Conservation (phyloP, 768 basidiomycete species). For the Leccinum variicolor region DNA sequence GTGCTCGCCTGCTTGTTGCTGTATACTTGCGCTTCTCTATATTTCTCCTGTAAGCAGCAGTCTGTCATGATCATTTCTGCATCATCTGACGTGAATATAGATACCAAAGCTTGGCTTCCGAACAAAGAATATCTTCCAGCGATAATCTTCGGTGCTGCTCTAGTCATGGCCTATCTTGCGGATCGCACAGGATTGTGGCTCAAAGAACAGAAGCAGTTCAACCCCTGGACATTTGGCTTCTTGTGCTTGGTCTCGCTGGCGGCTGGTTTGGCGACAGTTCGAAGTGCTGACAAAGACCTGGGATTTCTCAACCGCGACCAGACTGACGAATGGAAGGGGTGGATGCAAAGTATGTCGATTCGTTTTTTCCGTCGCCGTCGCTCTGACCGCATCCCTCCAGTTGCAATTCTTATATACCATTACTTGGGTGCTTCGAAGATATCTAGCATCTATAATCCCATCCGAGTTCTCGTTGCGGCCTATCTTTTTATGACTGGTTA, state of each 20-base stretch:
- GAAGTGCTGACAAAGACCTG: conserved; percentile 73
- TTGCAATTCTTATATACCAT: conserved; percentile 90
- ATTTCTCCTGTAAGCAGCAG: conserved; percentile 31
- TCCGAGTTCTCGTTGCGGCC: conserved; percentile 83
- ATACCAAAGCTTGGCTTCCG: conserved; percentile 13
- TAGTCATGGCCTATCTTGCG: conserved; percentile 69
- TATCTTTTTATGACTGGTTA: conserved; percentile 95
- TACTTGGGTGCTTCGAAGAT: conserved; percentile 88
- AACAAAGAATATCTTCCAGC: conserved; percentile 35
- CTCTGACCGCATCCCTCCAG: conserved; percentile 36
- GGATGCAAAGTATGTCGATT: conserved; percentile 83
- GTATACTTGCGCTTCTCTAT: conserved; percentile 48
- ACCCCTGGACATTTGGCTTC: conserved; percentile 61
- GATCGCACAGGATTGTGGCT: conserved; percentile 87
- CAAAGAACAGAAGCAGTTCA: conserved; percentile 86
- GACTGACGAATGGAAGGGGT: conserved; percentile 97
- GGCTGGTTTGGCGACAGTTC: conserved; percentile 62
- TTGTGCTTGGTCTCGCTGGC: conserved; percentile 52
- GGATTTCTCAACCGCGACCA: conserved; percentile 91
- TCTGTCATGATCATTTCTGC: conserved; percentile 3
- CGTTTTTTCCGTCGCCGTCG: background rate
- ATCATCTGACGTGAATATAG: conserved; percentile 16
- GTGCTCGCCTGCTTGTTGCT: conserved; percentile 46
- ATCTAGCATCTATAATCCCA: conserved; percentile 90
- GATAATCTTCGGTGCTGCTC: conserved; percentile 60